Evolutionary conservation across 2,329 filamentous ascomycete genomes (phyloP).

Genomic region (Didymella sp.): DNA sequence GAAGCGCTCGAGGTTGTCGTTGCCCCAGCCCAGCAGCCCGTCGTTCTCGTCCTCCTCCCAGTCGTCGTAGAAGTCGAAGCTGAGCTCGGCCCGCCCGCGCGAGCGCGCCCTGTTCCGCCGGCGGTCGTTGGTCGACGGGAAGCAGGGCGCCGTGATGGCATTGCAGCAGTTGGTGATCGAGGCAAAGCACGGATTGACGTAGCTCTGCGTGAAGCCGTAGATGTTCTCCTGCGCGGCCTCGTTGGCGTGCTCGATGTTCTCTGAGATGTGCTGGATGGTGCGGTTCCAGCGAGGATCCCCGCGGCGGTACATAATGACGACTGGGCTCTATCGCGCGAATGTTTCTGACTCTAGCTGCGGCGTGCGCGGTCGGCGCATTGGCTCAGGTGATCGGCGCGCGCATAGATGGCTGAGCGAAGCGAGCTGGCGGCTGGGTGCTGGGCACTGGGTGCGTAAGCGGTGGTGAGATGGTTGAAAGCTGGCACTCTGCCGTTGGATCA

Average conservation of each 20-base stretch:
- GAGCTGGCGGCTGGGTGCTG: background rate
- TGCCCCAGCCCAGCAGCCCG: conserved; percentile 75
- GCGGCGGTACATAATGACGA: conserved; percentile 62
- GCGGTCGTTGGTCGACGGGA: conserved; percentile 77
- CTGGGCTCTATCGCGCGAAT: background rate
- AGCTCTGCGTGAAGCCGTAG: conserved; percentile 86
- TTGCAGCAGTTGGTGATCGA: conserved; percentile 71
- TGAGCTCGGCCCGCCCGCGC: conserved; percentile 74
- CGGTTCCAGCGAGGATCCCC: conserved; percentile 87
- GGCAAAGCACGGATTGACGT: conserved; percentile 79
- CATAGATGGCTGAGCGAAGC: conserved; percentile 31
- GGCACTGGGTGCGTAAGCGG: background rate
- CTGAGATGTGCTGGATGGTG: conserved; percentile 89
- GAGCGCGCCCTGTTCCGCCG: conserved; percentile 69
- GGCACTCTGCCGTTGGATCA: conserved; percentile 4
- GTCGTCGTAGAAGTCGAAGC: conserved; percentile 97
- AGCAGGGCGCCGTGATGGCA: conserved; percentile 72
- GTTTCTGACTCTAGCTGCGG: background rate
- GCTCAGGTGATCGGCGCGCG: conserved; percentile 30
- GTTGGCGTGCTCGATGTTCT: conserved; percentile 88
- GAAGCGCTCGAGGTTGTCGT: conserved; percentile 84
- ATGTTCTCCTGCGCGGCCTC: conserved; percentile 90
- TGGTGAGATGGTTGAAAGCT: conserved; percentile 3
- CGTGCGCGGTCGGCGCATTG: conserved; percentile 5
- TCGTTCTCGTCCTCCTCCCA: conserved; percentile 77